These are phyloP conservation scores for Zygosaccharomyces pseudorouxii DNA, from an alignment of 805 yeast genomes.

Conservation along the genomic window DNA sequence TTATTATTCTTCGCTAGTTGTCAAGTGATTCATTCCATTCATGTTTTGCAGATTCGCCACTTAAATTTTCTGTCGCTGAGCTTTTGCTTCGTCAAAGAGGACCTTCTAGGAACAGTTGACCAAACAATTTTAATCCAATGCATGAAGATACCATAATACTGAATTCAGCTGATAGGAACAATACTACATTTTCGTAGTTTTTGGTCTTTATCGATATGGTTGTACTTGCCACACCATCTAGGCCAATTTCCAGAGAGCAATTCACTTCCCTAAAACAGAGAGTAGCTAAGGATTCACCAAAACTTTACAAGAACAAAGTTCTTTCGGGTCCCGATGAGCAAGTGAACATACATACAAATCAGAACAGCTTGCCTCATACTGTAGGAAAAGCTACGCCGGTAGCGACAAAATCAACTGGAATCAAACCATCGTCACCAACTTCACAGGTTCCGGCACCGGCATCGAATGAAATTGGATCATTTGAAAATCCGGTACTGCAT, in stretches of 20 bases:
- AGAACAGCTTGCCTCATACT: not conserved
- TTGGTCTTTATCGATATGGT: conserved; percentile 4
- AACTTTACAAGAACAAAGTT: conserved; percentile 23
- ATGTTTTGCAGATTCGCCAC: not conserved
- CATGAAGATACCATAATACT: too few species aligned
- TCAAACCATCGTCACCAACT: not conserved
- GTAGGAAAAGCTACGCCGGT: not conserved
- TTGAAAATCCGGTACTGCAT: conserved; percentile 30
- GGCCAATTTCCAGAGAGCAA: conserved; percentile 23
- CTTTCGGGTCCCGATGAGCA: conserved; percentile 10
- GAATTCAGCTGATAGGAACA: too few species aligned
- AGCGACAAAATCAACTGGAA: not conserved
- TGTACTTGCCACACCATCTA: conserved; percentile 20
- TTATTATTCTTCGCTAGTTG: not conserved
- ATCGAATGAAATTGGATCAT: conserved; percentile 20
- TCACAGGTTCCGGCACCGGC: not conserved
- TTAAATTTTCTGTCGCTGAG: not conserved
- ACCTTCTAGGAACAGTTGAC: not conserved
- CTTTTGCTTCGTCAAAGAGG: not conserved
- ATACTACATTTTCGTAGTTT: too few species aligned
- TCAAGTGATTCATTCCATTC: not conserved
- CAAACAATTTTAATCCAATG: not conserved
- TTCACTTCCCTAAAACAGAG: conserved; percentile 20
- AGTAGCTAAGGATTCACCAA: conserved; percentile 29
- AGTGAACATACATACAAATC: conserved; percentile 3